Percentiles rank a stretch among this genome's conserved stretches.
phyloP scores from a whole-genome alignment of 1,139 yeast genomes.

The Groenewaldozyma auringiensis region DNA sequence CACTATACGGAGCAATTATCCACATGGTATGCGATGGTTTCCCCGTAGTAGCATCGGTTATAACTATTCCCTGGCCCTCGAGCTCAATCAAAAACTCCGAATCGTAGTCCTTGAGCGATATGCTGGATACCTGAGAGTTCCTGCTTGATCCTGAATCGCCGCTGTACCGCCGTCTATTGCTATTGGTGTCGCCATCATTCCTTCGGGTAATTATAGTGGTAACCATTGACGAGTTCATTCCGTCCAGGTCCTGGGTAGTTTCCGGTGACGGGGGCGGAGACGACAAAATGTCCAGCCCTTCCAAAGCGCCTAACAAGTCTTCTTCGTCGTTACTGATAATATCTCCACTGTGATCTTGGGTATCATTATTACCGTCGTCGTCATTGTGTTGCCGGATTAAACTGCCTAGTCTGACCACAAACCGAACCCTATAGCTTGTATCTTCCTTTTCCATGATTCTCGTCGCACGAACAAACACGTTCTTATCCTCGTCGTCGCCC shows the following conservation, averaged over 20 bases:
- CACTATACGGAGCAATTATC: constrained; percentile 75
- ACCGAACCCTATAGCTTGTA: constrained; percentile 68
- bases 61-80: constrained; percentile 93
- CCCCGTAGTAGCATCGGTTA: constrained; percentile 53
- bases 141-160: neutral
- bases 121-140: constrained; percentile 11
- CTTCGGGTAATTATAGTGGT: neutral
- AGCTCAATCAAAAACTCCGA: constrained; percentile 41
- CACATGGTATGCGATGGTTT: constrained; percentile 87
- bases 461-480: constrained; percentile 64
- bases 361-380: neutral
- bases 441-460: constrained; percentile 67
- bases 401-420: constrained; percentile 50
- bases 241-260: neutral
- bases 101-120: constrained; percentile 14
- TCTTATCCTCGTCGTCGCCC: constrained; percentile 59
- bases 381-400: neutral
- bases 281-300: neutral
- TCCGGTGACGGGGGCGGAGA: neutral
- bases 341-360: neutral
- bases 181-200: neutral
- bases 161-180: neutral
- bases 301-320: neutral
- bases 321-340: neutral
- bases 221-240: neutral